Evolutionary conservation across 768 basidiomycete genomes (phyloP).

Genomic region (Lactarius trivialis): DNA sequence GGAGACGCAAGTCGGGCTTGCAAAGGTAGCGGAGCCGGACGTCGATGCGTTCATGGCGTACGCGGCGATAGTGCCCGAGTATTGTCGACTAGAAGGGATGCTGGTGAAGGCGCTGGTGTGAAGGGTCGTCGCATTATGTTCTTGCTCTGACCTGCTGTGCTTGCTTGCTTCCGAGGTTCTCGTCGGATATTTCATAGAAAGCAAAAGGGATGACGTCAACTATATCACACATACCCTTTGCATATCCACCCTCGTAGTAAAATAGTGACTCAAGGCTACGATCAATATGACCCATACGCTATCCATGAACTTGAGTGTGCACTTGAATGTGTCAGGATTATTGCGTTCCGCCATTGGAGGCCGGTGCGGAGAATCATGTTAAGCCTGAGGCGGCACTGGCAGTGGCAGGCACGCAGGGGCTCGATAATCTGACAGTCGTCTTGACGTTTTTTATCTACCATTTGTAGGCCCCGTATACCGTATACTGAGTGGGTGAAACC

Average conservation of each 20-base stretch:
- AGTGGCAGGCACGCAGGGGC: no score
- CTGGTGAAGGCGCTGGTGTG: constrained; percentile 55
- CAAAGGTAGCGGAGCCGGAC: constrained; percentile 80
- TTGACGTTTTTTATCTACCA: no score
- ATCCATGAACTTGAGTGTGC: neutral
- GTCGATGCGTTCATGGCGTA: constrained; percentile 81
- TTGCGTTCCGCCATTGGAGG: neutral
- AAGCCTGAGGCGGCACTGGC: no score
- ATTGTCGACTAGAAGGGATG: constrained; percentile 72
- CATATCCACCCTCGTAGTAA: constrained; percentile 3
- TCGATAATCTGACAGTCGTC: no score
- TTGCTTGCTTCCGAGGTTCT: no score
- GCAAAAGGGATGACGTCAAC: constrained; percentile 10
- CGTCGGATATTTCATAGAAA: constrained; percentile 1
- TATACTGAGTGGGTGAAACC: no score
- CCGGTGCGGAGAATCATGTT: no score
- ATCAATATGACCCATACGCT: constrained; percentile 1
- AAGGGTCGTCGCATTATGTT: constrained; percentile 10
- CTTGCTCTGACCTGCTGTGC: constrained; percentile 19
- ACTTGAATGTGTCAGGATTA: neutral
- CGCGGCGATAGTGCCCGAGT: constrained; percentile 80
- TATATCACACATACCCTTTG: constrained; percentile 10
- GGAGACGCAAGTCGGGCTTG: constrained; percentile 69
- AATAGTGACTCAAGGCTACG: neutral
- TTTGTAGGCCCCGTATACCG: no score